Conservation (phyloP, 164 flowering plant genomes). For the Chloranthus sessilifolius region DNA sequence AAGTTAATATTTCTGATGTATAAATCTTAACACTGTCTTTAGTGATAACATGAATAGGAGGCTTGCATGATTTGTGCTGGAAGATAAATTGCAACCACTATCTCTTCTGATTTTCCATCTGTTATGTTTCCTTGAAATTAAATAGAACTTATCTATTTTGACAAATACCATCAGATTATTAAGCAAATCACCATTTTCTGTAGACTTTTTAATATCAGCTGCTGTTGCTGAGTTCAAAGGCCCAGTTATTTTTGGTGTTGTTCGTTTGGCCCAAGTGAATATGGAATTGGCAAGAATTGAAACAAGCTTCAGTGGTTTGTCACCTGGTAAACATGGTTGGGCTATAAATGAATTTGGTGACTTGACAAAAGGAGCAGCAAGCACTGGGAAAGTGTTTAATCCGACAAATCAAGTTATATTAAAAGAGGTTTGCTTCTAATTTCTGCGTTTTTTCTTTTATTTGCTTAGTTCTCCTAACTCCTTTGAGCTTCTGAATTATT, state of each 20-base stretch:
- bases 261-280: slow-evolving; percentile 84
- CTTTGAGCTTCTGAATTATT: not conserved
- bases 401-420: slow-evolving; percentile 28
- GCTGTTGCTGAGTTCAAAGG: slow-evolving; percentile 98
- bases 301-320: slow-evolving; percentile 82
- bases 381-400: slow-evolving; percentile 79
- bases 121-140: not conserved
- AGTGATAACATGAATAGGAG: no score
- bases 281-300: slow-evolving; percentile 92
- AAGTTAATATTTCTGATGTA: no score
- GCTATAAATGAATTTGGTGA: slow-evolving; percentile 92
- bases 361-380: slow-evolving; percentile 82
- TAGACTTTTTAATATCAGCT: slow-evolving; percentile 87
- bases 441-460: not conserved
- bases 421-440: slow-evolving; percentile 41
- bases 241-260: slow-evolving; percentile 84
- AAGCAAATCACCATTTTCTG: slow-evolving; percentile 7
- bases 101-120: not conserved
- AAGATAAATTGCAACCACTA: no score
- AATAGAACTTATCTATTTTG: not conserved
- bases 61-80: no score
- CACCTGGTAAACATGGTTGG: slow-evolving; percentile 89
- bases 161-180: not conserved
- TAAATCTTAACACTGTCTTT: no score
- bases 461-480: not conserved